These are phyloP conservation scores for Wickerhamiella azyma DNA, from an alignment of 805 yeast genomes.

Conservation along the genomic window DNA sequence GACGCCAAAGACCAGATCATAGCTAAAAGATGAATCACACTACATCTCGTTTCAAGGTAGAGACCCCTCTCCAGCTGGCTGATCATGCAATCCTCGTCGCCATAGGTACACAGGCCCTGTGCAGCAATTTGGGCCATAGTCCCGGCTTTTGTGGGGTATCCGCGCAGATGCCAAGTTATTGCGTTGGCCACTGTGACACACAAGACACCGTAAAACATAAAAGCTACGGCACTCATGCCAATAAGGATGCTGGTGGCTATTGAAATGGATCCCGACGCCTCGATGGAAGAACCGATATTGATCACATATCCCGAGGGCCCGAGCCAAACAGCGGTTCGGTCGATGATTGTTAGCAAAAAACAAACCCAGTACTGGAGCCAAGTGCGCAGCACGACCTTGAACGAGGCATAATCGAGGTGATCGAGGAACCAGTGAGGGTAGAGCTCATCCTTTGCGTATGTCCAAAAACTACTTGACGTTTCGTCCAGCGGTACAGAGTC, in stretches of 20 bases:
- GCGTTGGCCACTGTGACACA: conserved; percentile 12
- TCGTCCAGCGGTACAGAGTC: conserved; percentile 5
- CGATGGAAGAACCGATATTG: conserved; percentile 13
- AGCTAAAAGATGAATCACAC: conserved; percentile 15
- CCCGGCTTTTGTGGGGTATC: conserved; percentile 10
- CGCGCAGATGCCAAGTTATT: conserved; percentile 14
- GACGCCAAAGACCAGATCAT: conserved; percentile 11
- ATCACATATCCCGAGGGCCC: conserved; percentile 17
- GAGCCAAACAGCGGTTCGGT: conserved; percentile 12
- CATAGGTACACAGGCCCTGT: conserved; percentile 13
- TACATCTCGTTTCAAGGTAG: conserved; percentile 15
- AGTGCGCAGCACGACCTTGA: conserved; percentile 16
- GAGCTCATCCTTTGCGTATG: neutral
- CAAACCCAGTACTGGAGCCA: conserved; percentile 18
- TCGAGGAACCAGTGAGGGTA: conserved; percentile 13
- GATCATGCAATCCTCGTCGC: conserved; percentile 12
- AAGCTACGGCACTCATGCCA: conserved; percentile 1
- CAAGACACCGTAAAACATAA: conserved; percentile 4
- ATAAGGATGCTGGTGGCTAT: conserved; percentile 9
- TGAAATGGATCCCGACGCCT: conserved; percentile 18
- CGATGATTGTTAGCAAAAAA: conserved; percentile 12
- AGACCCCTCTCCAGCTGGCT: conserved; percentile 13
- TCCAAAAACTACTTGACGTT: neutral
- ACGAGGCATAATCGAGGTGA: conserved; percentile 18
- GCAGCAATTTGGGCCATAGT: conserved; percentile 7